Base-by-base conservation (phyloP, 495 filamentous ascomycete species). In the Articulospora tetracladia region DNA sequence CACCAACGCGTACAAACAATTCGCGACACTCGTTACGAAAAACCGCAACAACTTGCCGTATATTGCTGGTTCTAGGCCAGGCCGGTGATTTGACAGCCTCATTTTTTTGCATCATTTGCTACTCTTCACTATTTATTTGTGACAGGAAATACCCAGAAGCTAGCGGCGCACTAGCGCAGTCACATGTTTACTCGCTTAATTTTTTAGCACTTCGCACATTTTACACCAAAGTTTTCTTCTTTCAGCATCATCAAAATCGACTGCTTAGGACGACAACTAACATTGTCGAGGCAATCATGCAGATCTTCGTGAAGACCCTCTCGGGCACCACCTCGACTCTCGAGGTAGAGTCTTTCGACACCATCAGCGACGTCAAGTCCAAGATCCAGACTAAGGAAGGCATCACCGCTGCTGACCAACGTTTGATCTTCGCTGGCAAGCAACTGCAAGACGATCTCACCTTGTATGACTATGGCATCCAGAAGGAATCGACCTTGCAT, bases 311-410 rank as follows among this genome's bases (percentile, higher is more conserved):
- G 76, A 98, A 98, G 85, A 98, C 94, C 91, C 65, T 98, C 64
- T 98, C 95, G 89, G 94, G 94, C 74, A 99, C 98, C 88, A 99
- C 94, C 74, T 98, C 98, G 88, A 99, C 94, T 90, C 95, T 99
- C 72, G 94, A 99, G 93, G 95, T 98, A 79, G 94, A 98, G 89
- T 97, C 93, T 61, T 91, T 86, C 70, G 95, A 99, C 80, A 98
- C 93, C 72, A 98, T 99, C 77, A 95, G 98, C 85, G 98, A 97
- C 90, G 94, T 98, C 82, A 98, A 98, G 85, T 89, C 90, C 80
- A 84, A 84, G 73, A 84, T 84, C 70, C 80, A 85, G 91, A 95
- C 97, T 86, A 99, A 99, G 90, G 94, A 98, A 82, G 95, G 94
- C 70, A 99, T 99, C 68, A 94, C 95, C 69, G 95, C 94, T n/a